Percentiles rank a stretch among this genome's conserved stretches.
phyloP scores from a whole-genome alignment of 257 asterid species.

The Capsicum pubescens region DNA sequence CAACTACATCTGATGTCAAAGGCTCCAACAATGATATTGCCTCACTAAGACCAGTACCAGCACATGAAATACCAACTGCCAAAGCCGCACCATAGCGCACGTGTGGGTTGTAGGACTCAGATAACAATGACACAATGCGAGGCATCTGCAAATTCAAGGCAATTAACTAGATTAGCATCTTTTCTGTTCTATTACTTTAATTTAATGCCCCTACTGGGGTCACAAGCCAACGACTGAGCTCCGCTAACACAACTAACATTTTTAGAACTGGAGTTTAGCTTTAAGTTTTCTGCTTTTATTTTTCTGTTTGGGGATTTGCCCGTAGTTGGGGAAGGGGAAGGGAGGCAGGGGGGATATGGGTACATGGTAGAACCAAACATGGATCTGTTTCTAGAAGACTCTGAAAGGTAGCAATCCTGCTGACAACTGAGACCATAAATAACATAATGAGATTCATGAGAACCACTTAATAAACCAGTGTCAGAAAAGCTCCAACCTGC shows the following conservation, averaged over 20 bases:
- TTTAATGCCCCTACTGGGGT: background rate
- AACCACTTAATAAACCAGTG: background rate
- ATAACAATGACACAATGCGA: conserved; percentile 85
- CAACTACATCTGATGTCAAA: conserved; percentile 91
- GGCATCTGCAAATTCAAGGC: conserved; percentile 68
- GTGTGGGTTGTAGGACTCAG: conserved; percentile 98
- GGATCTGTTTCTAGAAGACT: background rate
- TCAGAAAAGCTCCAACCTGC: conserved; percentile 53
- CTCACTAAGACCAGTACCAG: conserved; percentile 95
- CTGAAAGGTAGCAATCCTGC: background rate
- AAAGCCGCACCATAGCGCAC: conserved; percentile 98
- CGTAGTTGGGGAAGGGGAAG: background rate
- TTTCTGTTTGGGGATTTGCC: background rate
- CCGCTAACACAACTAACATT: background rate
- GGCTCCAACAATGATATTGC: conserved; percentile 97
- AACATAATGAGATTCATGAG: conserved; percentile 6
- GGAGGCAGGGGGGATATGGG: background rate
- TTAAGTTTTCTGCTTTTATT: background rate
- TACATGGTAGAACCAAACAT: background rate
- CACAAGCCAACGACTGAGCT: background rate
- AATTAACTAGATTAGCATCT: background rate
- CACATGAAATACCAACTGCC: conserved; percentile 98
- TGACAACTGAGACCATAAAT: background rate
- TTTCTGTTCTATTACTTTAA: background rate
- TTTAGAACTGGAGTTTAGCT: background rate